Conservation (phyloP, 208 protist genomes). For the Trypanosoma vivax region DNA sequence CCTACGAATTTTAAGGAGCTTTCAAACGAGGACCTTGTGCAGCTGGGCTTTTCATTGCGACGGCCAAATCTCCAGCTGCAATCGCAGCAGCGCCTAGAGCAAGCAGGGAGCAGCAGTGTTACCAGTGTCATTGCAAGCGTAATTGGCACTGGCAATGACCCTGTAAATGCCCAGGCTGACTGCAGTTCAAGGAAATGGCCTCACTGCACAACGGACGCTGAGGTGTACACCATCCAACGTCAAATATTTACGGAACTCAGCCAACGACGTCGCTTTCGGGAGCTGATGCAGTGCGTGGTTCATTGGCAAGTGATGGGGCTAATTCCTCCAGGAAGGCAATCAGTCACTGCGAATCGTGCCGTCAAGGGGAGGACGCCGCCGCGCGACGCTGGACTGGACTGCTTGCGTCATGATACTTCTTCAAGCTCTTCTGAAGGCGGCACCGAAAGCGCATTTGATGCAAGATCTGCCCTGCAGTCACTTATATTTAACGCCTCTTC, state of each 20-base stretch:
- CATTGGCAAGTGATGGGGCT: slow-evolving; percentile 57
- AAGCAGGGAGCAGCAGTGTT: slow-evolving; percentile 10
- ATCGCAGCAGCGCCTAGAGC: neutral
- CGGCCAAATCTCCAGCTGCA: neutral
- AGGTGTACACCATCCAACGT: slow-evolving; percentile 1
- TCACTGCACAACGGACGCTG: too few relatives aligned
- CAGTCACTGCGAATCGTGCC: neutral
- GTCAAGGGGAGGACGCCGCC: neutral
- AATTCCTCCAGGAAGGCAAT: slow-evolving; percentile 4
- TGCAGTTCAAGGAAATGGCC: too few relatives aligned
- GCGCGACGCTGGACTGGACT: neutral
- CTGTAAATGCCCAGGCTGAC: too few relatives aligned
- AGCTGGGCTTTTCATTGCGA: slow-evolving; percentile 25
- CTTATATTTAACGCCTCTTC: slow-evolving; percentile 26
- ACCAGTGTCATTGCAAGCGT: neutral
- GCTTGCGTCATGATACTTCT: neutral
- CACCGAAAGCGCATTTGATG: slow-evolving; percentile 23
- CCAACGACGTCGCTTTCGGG: slow-evolving; percentile 9
- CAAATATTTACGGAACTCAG: slow-evolving; percentile 20
- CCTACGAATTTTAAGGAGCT: slow-evolving; percentile 10
- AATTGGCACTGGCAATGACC: neutral
- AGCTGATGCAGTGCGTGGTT: slow-evolving; percentile 49
- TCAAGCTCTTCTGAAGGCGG: neutral
- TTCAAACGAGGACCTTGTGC: slow-evolving; percentile 20
- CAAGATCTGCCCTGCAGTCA: slow-evolving; percentile 21